Conservation (phyloP, 805 yeast species). For the Suhomyces sp. region DNA sequence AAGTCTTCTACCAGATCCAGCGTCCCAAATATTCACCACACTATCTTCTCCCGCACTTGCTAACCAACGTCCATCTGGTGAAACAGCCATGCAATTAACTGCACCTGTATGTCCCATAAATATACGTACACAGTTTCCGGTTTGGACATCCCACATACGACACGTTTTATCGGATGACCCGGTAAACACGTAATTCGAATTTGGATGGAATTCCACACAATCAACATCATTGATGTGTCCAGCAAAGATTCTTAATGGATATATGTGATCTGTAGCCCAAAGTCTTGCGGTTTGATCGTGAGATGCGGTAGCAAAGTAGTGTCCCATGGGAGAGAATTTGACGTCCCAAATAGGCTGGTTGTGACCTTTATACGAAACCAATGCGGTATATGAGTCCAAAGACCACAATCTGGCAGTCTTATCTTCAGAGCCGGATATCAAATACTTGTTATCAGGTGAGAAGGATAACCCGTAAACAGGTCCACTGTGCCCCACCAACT, state of each 20-base stretch:
- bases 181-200: constrained; percentile 89
- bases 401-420: constrained; percentile 93
- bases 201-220: constrained; percentile 92
- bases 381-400: constrained; percentile 79
- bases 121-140: constrained; percentile 86
- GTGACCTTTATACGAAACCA: constrained; percentile 95
- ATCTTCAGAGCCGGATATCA: constrained; percentile 85
- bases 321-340: constrained; percentile 89
- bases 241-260: constrained; percentile 92
- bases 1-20: constrained; percentile 82
- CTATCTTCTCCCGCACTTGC: constrained; percentile 95
- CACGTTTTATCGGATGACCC: constrained; percentile 95
- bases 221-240: constrained; percentile 98
- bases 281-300: constrained; percentile 96
- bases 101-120: constrained; percentile 94
- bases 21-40: constrained; percentile 87
- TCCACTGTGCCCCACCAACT: constrained; percentile 89
- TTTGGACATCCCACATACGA: constrained; percentile 95
- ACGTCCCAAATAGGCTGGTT: constrained; percentile 98
- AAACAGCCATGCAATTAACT: constrained; percentile 76
- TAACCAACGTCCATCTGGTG: constrained; percentile 96
- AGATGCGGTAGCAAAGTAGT: constrained; percentile 96
- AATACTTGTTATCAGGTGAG: constrained; percentile 81
- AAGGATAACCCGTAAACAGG: constrained; percentile 88
- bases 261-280: constrained; percentile 98